Base-by-base conservation (phyloP, 164 flowering plant species). In the Echeveria elegans region DNA sequence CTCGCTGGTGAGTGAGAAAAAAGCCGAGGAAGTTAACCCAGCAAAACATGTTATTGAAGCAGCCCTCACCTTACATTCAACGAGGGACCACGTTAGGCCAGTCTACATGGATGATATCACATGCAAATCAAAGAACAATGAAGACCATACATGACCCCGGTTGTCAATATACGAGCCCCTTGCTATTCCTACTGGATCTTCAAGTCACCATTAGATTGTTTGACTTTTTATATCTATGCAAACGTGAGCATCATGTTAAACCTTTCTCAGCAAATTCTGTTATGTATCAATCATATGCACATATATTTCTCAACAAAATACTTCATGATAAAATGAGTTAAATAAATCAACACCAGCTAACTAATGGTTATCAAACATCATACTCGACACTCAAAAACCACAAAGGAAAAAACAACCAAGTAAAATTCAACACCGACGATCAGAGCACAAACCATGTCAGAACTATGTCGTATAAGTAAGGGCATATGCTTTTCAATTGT, bases 11-110 rank as follows among this genome's bases (percentile, higher is more conserved):
- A 94, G 89, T 18, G 87, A 75, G 69, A 80, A 73, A 76, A 89
- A 90, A 43, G 82, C 90, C 23, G 83, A 69, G 28, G 95, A 89
- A 65, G 98, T 94, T 58, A 94, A 79, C 52, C 98, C 98, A 28
- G 98, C 97, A 77, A 86, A 94, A 77, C 97, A 94, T 69, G 93
- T 94, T 58, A 91, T 64, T 53, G 98, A 68, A 50, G 98, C 96
- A 63, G 90, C 86, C 73, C 97, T 83, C 72, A 93, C 97, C 98
- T 92, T 71, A 40, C 19, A 73, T 70, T 11, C 69, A 66, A 71
- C 30, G 21, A 10, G 24, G 53, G 63, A 48, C 47, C 23, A 56
- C 32, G n/a, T 56, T 26, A 56, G 61, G 32, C n/a, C n/a, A n/a
- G n/a, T n/a, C n/a, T n/a, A n/a, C n/a, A 48, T 48, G 53, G 53